Conservation (phyloP, 2,329 filamentous ascomycete genomes). For the Aulographum hederae region DNA sequence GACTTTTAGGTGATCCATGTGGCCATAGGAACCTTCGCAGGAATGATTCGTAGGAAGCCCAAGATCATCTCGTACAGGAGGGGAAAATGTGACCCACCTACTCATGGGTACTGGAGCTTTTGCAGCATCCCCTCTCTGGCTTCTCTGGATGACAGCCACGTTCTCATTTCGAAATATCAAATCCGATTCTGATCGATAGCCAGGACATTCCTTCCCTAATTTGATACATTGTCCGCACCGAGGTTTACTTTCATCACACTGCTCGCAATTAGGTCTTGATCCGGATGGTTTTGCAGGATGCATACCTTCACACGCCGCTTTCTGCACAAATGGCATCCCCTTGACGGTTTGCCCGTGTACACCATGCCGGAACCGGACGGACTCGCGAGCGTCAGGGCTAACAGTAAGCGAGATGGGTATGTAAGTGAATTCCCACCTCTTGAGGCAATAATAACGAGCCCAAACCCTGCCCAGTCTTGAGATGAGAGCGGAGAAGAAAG, state of each 20-base stretch:
- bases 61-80: neutral
- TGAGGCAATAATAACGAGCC: too few relatives aligned
- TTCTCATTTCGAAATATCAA: constrained; percentile 57
- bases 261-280: constrained; percentile 38
- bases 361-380: too few relatives aligned
- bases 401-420: too few relatives aligned
- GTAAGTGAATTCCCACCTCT: too few relatives aligned
- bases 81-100: neutral
- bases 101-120: constrained; percentile 3
- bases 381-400: too few relatives aligned
- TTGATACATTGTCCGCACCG: constrained; percentile 48
- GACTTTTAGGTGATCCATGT: neutral
- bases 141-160: constrained; percentile 45
- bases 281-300: constrained; percentile 42
- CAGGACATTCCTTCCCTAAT: constrained; percentile 43
- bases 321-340: constrained; percentile 57
- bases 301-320: constrained; percentile 17
- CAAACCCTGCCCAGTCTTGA: too few relatives aligned
- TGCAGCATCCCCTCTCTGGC: constrained; percentile 23
- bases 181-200: constrained; percentile 55
- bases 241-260: constrained; percentile 52
- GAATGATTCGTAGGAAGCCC: neutral
- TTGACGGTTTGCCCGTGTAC: constrained; percentile 21
- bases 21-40: neutral
- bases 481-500: too few relatives aligned